Evolutionary conservation across 2,329 filamentous ascomycete species (phyloP), one percentile per base, ranked within the genome.

Genomic region (Phialocephala sp.): DNA sequence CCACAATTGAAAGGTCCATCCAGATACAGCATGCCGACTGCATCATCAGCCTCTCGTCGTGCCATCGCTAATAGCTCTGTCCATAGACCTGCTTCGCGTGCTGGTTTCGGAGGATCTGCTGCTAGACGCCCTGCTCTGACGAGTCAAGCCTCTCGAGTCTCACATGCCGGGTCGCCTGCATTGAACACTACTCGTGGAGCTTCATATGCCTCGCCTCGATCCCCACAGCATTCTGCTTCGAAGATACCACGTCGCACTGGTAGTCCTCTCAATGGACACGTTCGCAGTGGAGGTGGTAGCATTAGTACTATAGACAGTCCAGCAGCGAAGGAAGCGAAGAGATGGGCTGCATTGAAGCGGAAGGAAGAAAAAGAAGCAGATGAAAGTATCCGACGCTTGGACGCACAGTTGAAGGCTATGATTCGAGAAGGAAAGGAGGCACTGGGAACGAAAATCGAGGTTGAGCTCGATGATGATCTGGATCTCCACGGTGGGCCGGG

Each of bases 371-470:
- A 88, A 55, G 89, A 94, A 72, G 86, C 91, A 8, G 93, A 98
- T 72, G 87, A 89, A 52, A 89, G 90, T 60, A 90, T 98, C 72
- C 88, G 88, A 58, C 87, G 90, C 32, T 88, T 98, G 78, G 96
- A 95, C 75, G 84, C 87, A 57, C 88, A 91, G 72, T 81, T 98
- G 57, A 87, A 91, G 74, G 91, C 89, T 39, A 93, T 99, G 91
- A 96, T 99, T 62, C 85, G 89, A 1, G 90, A 98, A 78, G 95
- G 94, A 0, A 90, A 90, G 72, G 91, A 95, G 77, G 95, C 95
- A 1, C 79, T 99, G 20, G 94, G 90, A 1, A 91, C 91, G 22
- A 90, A 82, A 47, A 67, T 75, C 1, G 70, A 71, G 50, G 69
- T 75, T 35, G 72, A 73, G 56, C 69, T 71, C 39, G 69, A 72